Conservation (phyloP, 2,329 filamentous ascomycete genomes). For the Penicillium fuscoglaucum region DNA sequence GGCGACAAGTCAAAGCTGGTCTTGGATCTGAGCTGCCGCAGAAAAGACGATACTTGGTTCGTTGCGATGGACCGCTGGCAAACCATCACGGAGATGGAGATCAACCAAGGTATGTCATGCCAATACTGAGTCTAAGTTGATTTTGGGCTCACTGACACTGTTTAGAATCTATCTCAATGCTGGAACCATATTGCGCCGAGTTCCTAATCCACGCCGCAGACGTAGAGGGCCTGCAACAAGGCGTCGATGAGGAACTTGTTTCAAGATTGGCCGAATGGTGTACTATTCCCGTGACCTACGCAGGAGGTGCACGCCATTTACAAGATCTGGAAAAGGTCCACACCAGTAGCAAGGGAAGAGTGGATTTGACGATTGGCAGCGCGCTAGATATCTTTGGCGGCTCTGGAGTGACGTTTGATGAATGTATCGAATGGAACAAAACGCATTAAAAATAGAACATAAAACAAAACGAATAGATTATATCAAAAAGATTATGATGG, state of each 20-base stretch:
- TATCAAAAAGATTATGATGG: not conserved
- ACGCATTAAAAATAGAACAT: constrained; percentile 64
- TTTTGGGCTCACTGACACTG: constrained; percentile 10
- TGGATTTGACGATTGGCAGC: constrained; percentile 94
- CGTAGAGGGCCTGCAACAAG: constrained; percentile 88
- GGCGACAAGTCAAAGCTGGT: constrained; percentile 80
- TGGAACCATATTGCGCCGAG: constrained; percentile 92
- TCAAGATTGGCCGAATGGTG: constrained; percentile 78
- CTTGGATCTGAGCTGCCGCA: constrained; percentile 89
- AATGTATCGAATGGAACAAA: constrained; percentile 86
- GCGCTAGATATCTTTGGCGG: constrained; percentile 96
- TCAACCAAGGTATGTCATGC: constrained; percentile 69
- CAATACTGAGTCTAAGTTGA: not conserved
- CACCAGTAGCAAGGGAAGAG: constrained; percentile 71
- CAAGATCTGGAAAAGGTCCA: constrained; percentile 82
- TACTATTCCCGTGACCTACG: constrained; percentile 90
- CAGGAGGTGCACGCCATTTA: constrained; percentile 82
- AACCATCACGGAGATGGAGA: constrained; percentile 93
- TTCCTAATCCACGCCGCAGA: constrained; percentile 97
- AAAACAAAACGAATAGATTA: constrained; percentile 27
- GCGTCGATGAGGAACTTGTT: constrained; percentile 85
- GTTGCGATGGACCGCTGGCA: constrained; percentile 99
- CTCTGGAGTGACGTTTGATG: constrained; percentile 77
- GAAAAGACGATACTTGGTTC: constrained; percentile 75
- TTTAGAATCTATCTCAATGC: constrained; percentile 71